Evolutionary conservation across 495 filamentous ascomycete species (phyloP), one percentile per base, ranked within the genome.

Genomic region (Penicillium desertorum): DNA sequence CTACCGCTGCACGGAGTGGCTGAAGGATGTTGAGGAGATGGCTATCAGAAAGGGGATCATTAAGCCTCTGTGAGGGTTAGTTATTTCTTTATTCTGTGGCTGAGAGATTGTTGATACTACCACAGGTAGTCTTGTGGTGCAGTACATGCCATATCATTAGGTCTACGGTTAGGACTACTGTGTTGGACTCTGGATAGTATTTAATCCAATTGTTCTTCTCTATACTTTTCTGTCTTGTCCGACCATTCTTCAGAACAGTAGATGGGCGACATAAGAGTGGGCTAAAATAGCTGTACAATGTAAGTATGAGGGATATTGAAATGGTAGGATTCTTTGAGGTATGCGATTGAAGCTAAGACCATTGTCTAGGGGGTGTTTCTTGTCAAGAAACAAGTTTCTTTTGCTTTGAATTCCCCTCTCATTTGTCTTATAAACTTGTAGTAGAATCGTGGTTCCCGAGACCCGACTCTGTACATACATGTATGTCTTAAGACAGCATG

Each of bases 41-140:
- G 61, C 54, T 32, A 32, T 61, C 29, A 37, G 55, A 37, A 58
- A 51, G 41, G 62, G 62, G 34, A 61, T 64, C n/a, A 53, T 58
- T 17, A 55, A 52, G 41, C 51, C 30, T 11, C 1, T 47, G 3
- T 37, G 22, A 55, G 6, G 20, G 20, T 25, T 29, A 17, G 50
- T 42, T 52, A 6, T 16, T 42, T 27, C 6, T 23, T 30, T 20
- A 16, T 27, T 23, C 4, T 3, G 19, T 34, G 12, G 1, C 34
- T 8, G 6, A 17, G 16, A 9, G n/a, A 39, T 8, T 17, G 1
- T 9, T n/a, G 19, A 51, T 23, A 11, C 36, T 51, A 25, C 29
- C 16, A 29, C 27, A n/a, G 17, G 7, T 3, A 47, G 45, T 19
- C 9, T 30, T 30, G 16, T 14, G 16, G 36, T n/a, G 17, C 25